Evolutionary conservation across 192 early-diverging fungal species (phyloP).

Genomic region (Mortierella antarctica): DNA sequence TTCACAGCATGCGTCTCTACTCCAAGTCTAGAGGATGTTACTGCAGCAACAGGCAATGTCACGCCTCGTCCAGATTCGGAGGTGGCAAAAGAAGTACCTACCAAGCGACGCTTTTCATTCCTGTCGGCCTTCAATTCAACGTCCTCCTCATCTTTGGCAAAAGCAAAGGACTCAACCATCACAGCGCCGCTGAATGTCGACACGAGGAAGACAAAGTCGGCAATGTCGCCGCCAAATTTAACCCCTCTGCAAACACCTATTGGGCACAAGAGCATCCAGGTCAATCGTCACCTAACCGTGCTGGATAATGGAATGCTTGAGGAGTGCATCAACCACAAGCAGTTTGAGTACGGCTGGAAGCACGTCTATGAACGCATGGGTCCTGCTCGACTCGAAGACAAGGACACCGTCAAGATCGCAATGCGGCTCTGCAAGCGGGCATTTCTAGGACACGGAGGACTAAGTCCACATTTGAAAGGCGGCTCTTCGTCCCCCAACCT

Average conservation of each 20-base stretch:
- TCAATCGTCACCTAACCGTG: slow-evolving; percentile 15
- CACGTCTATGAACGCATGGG: slow-evolving; percentile 44
- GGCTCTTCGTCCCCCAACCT: slow-evolving; percentile 12
- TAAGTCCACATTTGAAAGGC: background rate
- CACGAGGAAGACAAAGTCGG: too few relatives aligned
- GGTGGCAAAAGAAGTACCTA: background rate
- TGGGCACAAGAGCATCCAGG: background rate
- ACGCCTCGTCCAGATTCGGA: too few relatives aligned
- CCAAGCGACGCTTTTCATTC: background rate
- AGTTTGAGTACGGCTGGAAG: slow-evolving; percentile 39
- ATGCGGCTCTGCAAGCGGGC: slow-evolving; percentile 36
- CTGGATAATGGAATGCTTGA: slow-evolving; percentile 37
- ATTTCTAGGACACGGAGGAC: slow-evolving; percentile 23
- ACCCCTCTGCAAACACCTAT: too few relatives aligned
- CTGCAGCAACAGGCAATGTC: too few relatives aligned
- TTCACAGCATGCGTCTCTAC: slow-evolving; percentile 1
- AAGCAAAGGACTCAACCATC: too few relatives aligned
- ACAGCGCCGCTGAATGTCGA: too few relatives aligned
- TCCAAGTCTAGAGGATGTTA: too few relatives aligned
- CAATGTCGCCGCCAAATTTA: too few relatives aligned
- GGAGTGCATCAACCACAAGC: slow-evolving; percentile 37
- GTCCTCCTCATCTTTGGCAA: too few relatives aligned
- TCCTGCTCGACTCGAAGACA: slow-evolving; percentile 14
- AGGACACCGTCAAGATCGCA: slow-evolving; percentile 24
- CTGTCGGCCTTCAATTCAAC: background rate